Evolutionary conservation across 495 filamentous ascomycete species (phyloP).

Genomic region (Tuber brumale): DNA sequence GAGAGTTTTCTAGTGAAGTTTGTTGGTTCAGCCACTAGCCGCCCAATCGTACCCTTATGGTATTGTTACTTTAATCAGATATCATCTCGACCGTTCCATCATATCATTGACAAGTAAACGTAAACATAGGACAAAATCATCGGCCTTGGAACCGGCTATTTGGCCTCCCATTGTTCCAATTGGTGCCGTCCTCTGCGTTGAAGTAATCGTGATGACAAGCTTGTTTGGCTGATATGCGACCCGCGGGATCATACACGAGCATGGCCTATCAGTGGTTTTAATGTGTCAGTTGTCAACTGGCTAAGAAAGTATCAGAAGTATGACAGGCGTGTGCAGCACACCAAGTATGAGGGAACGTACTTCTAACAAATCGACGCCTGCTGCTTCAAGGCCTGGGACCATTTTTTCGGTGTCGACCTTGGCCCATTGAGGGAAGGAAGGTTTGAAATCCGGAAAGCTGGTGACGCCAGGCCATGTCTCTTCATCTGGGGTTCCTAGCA

Average conservation of each 20-base stretch:
- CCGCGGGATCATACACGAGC: conserved; percentile 90
- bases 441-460: conserved; percentile 94
- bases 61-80: conserved; percentile 6
- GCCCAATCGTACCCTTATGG: background rate
- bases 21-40: conserved; percentile 6
- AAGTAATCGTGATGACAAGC: conserved; percentile 92
- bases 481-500: conserved; percentile 88
- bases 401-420: conserved; percentile 59
- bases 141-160: conserved; percentile 40
- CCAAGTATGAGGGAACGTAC: conserved; percentile 32
- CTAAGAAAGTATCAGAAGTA: background rate
- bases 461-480: conserved; percentile 90
- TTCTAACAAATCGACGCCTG: conserved; percentile 85
- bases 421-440: conserved; percentile 92
- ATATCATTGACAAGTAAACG: conserved; percentile 7
- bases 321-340: background rate
- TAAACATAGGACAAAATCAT: conserved; percentile 15
- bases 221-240: conserved; percentile 91
- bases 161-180: conserved; percentile 30
- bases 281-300: background rate
- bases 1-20: conserved; percentile 8
- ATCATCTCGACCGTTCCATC: conserved; percentile 20
- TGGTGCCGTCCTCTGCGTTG: conserved; percentile 51
- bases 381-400: conserved; percentile 60
- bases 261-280: conserved; percentile 46